Conservation (phyloP, 2,329 filamentous ascomycete genomes). For the Pochonia chlamydosporia region DNA sequence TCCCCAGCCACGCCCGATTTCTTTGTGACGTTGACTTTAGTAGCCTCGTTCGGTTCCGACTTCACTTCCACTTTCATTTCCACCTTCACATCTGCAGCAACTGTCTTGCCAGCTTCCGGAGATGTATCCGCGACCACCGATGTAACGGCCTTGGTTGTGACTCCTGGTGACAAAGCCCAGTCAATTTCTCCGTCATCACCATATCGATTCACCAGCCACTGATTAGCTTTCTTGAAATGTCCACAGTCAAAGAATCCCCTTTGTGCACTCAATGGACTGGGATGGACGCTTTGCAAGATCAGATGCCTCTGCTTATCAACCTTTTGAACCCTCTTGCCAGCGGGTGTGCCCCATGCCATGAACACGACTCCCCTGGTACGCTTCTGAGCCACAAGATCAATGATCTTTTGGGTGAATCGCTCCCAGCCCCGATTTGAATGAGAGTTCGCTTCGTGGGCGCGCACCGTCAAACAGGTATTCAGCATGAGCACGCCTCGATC, state of each 20-base stretch:
- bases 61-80: conserved; percentile 15
- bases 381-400: conserved; percentile 77
- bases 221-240: conserved; percentile 77
- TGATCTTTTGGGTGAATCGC: conserved; percentile 82
- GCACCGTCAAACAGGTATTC: conserved; percentile 92
- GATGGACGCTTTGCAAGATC: conserved; percentile 83
- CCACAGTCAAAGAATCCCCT: conserved; percentile 78
- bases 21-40: background rate
- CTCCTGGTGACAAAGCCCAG: conserved; percentile 58
- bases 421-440: conserved; percentile 91
- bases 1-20: conserved; percentile 11
- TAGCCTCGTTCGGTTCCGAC: conserved; percentile 5
- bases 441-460: conserved; percentile 79
- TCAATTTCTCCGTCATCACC: conserved; percentile 77
- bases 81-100: conserved; percentile 7
- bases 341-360: conserved; percentile 86
- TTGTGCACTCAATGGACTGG: conserved; percentile 82
- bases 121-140: conserved; percentile 14
- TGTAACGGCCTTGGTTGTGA: conserved; percentile 23
- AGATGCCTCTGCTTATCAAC: conserved; percentile 70
- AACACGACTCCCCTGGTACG: conserved; percentile 83
- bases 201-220: conserved; percentile 76
- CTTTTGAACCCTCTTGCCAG: conserved; percentile 69
- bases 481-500: conserved; percentile 87
- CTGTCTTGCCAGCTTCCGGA: conserved; percentile 14